phyloP scores from a whole-genome alignment of 2,329 filamentous ascomycete species.

The Neonectria neomacrospora region DNA sequence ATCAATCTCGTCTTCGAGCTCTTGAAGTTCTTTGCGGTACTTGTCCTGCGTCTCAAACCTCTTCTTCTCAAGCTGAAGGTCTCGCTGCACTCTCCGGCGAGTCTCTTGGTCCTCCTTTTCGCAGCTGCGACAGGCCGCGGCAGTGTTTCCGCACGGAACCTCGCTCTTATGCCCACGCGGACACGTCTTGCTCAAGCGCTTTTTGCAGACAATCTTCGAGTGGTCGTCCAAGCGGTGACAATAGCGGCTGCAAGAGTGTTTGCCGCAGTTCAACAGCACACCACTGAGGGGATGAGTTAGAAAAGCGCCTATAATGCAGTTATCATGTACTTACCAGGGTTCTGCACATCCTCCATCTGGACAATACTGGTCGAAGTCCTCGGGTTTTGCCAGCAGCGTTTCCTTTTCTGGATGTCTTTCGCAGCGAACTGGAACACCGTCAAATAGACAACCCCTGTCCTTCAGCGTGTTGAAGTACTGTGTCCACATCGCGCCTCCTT shows the following conservation, averaged over 20 bases:
- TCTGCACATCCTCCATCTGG: conserved; percentile 77
- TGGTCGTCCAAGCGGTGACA: conserved; percentile 74
- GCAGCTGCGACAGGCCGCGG: conserved; percentile 62
- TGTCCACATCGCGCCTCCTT: conserved; percentile 59
- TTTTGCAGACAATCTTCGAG: conserved; percentile 54
- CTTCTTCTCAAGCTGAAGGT: conserved; percentile 62
- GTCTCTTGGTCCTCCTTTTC: conserved; percentile 58
- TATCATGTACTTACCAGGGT: conserved; percentile 62
- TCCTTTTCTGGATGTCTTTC: conserved; percentile 65
- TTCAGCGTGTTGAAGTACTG: conserved; percentile 68
- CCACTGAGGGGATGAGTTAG: conserved; percentile 51
- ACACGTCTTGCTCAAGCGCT: conserved; percentile 59
- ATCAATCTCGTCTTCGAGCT: conserved; percentile 65
- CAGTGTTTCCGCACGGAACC: conserved; percentile 57
- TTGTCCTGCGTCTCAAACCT: conserved; percentile 56
- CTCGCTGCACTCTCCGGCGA: conserved; percentile 56
- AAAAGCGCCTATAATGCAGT: background rate
- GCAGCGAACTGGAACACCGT: conserved; percentile 71
- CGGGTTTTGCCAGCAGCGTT: conserved; percentile 57
- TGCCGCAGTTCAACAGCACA: conserved; percentile 62
- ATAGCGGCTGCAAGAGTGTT: conserved; percentile 67
- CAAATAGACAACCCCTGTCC: conserved; percentile 61
- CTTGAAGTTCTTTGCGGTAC: conserved; percentile 58
- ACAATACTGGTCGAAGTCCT: conserved; percentile 70
- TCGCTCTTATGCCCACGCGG: conserved; percentile 60